A percentile compares a stretch with the other conserved stretches of the same genome.
Evolutionary conservation across 441 rosid species (phyloP).

Genomic region (Isatis lusitanica): DNA sequence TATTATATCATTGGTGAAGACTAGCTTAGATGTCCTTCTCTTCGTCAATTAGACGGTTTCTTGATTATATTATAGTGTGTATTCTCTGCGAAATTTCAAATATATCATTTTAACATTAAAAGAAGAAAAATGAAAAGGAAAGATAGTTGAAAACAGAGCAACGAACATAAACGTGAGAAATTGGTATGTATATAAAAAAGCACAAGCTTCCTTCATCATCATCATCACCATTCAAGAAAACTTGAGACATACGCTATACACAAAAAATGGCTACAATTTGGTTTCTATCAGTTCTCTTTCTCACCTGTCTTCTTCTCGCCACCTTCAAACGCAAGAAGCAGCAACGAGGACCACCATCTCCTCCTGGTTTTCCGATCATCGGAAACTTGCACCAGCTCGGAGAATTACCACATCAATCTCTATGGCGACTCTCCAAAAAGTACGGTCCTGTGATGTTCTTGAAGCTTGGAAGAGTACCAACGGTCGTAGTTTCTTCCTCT

Average conservation of each 20-base stretch:
- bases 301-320: constrained; percentile 1
- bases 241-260: background rate
- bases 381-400: constrained; percentile 60
- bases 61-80: no score
- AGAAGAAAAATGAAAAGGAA: background rate
- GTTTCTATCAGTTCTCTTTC: constrained; percentile 23
- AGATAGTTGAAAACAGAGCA: background rate
- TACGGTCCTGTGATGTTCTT: constrained; percentile 56
- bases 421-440: constrained; percentile 39
- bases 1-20: no score
- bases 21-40: no score
- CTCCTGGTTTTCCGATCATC: constrained; percentile 51
- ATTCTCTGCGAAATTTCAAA: background rate
- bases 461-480: constrained; percentile 43
- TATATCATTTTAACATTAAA: background rate
- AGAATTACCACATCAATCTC: constrained; percentile 43
- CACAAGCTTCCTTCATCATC: background rate
- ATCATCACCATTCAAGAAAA: background rate
- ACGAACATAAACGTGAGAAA: background rate
- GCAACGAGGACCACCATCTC: constrained; percentile 42
- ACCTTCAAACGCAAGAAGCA: constrained; percentile 1
- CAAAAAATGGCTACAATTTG: constrained; percentile 16
- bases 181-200: background rate
- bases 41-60: no score
- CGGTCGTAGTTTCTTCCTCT: constrained; percentile 46